Base-by-base conservation (phyloP, 2,329 filamentous ascomycete genomes). In the Fusarium tricinctum region DNA sequence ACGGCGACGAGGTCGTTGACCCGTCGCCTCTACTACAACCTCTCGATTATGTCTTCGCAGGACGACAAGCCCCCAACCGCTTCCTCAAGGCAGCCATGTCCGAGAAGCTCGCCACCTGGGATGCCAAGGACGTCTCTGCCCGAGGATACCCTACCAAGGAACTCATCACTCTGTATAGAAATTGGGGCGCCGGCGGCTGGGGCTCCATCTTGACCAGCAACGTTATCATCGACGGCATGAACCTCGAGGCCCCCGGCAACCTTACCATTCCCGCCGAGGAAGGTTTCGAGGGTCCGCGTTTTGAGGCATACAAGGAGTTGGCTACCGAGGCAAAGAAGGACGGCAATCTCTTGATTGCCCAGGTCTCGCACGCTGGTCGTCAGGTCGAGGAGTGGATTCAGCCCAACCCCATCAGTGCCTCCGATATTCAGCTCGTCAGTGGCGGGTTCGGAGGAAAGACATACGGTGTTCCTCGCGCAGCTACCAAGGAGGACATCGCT, bases 401-500 rank as follows among this genome's bases (percentile, higher is more conserved):
- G 9, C 65, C 65, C 38, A 56, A 69, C 14, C 63, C 67, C 3
- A 63, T 68, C 22, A 84, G 90, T 70, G 83, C 87, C 0, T 88
- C 88, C 0, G 84, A 86, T 0, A 71, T 90, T 84, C 71, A 65
- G 20, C 61, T 79, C 85, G 5, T 83, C 88, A 63, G 85, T 72
- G 86, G 85, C 72, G 86, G 86, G 0, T 87, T 88, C 6, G 78
- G 84, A 53, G 81, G 82, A 10, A 44, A 43, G 10, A 49, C 17
- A 19, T 68, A 77, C 81, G 47, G 68, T 80, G 73, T 74, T 85
- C 60, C 65, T 1, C 23, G 55, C 17, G 30, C 66, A 1, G 65
- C 65, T 3, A 69, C 65, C 15, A 61, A 68, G 30, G 65, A 69
- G 17, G 65, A 68, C 3, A 68, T 68, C 9, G 42, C 49, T 17